Conservation (phyloP, 2,329 filamentous ascomycete species). For the Colletotrichum sp. region DNA sequence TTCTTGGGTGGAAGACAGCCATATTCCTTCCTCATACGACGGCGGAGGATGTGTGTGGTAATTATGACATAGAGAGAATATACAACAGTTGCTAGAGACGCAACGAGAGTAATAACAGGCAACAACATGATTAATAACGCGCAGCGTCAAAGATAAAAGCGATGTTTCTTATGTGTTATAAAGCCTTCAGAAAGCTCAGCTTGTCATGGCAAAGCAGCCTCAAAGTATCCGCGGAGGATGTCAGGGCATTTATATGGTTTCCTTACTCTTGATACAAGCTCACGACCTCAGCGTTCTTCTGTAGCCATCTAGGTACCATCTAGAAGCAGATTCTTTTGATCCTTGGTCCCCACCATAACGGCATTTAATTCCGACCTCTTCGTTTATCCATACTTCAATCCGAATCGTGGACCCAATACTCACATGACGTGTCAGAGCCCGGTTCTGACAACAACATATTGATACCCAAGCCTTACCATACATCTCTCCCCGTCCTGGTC, state of each 20-base stretch:
- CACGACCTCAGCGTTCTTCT: not conserved
- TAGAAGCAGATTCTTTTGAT: not conserved
- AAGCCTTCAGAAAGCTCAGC: not conserved
- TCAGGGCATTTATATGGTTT: not conserved
- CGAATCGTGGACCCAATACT: not conserved
- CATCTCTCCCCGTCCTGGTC: not conserved
- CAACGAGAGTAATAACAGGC: not conserved
- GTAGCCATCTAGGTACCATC: not conserved
- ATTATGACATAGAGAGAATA: constrained; percentile 4
- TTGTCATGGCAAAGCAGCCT: not conserved
- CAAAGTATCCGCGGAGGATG: not conserved
- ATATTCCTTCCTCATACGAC: constrained; percentile 2
- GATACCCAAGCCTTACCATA: not conserved
- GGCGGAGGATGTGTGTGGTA: not conserved
- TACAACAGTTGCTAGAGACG: not conserved
- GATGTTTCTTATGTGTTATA: not conserved
- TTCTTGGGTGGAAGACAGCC: constrained; percentile 1
- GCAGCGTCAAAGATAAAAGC: not conserved
- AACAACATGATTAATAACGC: not conserved
- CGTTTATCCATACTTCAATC: not conserved
- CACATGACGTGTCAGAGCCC: not conserved
- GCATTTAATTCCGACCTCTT: not conserved
- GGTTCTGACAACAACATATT: not conserved
- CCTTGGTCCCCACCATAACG: not conserved
- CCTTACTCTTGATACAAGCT: not conserved